Evolutionary conservation across 768 basidiomycete genomes (phyloP), one percentile per base, ranked within the genome.

Genomic region (Serendipita sp.): DNA sequence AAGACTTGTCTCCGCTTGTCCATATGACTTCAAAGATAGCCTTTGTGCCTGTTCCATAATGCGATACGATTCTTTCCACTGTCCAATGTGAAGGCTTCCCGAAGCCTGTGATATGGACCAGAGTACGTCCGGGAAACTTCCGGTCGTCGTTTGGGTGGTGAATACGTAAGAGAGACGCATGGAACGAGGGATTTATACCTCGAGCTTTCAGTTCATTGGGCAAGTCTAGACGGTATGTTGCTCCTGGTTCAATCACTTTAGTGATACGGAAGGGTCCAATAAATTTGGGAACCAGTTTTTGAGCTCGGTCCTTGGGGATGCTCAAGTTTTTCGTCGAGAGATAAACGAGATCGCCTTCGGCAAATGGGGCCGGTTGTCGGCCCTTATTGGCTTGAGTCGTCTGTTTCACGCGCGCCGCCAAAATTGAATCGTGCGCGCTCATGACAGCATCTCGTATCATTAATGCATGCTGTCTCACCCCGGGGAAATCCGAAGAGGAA

Each of bases 221-320:
- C 26, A 76, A 48, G 2, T 74, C 70, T 0, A 75, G 2, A 0
- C 44, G n/a, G 44, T 65, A 74, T 0, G 64, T 43, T 2, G 66
- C 65, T 0, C 65, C 67, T 13, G 71, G 68, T 0, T 51, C 53
- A 3, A 66, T 22, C 9, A 66, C 30, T 64, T 70, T 3, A 63
- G 33, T 5, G 64, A 70, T 66, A 17, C 62, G 65, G 56, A 69
- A 74, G 0, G 75, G 75, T 2, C 74, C 74, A 60, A 79, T 74
- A 61, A 78, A 77, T 56, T 80, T 79, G 0, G 74, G 75, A 0
- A 74, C 74, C 0, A 70, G 66, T 3, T 70, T 68, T 1, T 70
- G 45, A 0, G 72, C 68, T 20, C 67, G 3, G 2, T 66, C 64
- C 58, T 73, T 74, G 0, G 72, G 73, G 4, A 75, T 17, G 3